These are phyloP conservation scores for Globisporangium takayamanum DNA, from an alignment of 352 stramenopile genomes.

Conservation along the genomic window DNA sequence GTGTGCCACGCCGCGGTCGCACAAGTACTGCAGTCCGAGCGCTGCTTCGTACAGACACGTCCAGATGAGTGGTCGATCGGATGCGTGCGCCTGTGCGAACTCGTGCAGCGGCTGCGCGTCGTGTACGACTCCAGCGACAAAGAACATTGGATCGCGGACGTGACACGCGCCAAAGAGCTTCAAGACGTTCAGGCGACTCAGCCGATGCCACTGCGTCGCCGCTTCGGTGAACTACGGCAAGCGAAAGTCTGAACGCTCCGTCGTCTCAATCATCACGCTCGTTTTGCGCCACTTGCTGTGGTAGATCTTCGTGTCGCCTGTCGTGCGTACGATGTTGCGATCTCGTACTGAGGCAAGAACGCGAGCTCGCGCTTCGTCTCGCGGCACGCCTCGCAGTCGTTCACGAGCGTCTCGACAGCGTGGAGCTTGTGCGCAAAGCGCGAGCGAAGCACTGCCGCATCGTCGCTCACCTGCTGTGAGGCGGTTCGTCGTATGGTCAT, in stretches of 20 bases:
- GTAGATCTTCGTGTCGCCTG: background rate
- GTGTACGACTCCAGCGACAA: background rate
- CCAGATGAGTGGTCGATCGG: slow-evolving; percentile 2
- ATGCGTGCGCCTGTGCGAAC: background rate
- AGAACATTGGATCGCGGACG: background rate
- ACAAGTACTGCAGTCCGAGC: slow-evolving; percentile 21
- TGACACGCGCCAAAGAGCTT: slow-evolving; percentile 5
- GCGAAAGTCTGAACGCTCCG: too few species aligned
- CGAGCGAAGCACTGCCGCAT: too few species aligned
- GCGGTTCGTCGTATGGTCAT: background rate
- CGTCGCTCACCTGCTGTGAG: too few species aligned
- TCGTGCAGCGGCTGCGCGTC: background rate
- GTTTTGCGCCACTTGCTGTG: slow-evolving; percentile 1
- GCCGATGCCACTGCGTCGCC: background rate
- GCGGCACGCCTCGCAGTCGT: background rate
- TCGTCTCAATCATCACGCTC: background rate
- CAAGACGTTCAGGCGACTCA: slow-evolving; percentile 2
- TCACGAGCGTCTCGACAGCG: background rate
- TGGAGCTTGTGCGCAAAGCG: too few species aligned
- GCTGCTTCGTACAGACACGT: slow-evolving; percentile 18
- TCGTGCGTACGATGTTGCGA: background rate
- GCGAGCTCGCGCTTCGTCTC: background rate
- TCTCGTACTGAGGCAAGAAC: background rate
- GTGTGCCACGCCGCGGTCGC: slow-evolving; percentile 15
- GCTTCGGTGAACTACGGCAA: background rate